A percentile compares a stretch with the other conserved stretches of the same genome.
phyloP scores from a whole-genome alignment of 192 early-diverging fungal genomes.

The Coemansia asiatica region DNA sequence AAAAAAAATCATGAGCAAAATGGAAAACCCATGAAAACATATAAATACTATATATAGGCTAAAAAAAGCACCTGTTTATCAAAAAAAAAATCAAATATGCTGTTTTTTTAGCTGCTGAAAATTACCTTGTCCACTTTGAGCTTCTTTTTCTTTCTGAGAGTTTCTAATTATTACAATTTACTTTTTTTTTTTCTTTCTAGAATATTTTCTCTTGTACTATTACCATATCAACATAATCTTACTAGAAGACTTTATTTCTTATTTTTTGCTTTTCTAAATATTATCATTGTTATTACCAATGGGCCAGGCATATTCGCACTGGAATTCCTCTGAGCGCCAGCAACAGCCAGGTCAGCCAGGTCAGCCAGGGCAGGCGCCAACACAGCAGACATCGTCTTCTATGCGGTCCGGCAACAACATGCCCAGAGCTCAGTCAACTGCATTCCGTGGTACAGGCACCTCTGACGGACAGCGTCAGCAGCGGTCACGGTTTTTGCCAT shows the following conservation, averaged over 20 bases:
- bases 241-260: too few species aligned
- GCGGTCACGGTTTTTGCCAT: conserved; percentile 27
- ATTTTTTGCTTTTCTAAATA: neutral
- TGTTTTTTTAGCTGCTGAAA: neutral
- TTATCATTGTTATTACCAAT: conserved; percentile 7
- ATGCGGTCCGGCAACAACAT: neutral
- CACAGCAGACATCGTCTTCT: neutral
- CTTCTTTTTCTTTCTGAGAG: neutral
- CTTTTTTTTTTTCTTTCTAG: conserved; percentile 1
- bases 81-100: neutral
- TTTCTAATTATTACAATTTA: neutral
- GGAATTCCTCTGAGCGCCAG: conserved; percentile 9
- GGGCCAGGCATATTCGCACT: conserved; percentile 40
- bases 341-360: neutral
- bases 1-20: too few species aligned
- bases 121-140: neutral
- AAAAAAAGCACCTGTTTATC: too few species aligned
- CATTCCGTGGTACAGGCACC: neutral
- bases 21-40: too few species aligned
- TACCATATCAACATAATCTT: too few species aligned
- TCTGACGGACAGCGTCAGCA: neutral
- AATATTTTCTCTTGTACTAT: neutral
- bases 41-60: too few species aligned
- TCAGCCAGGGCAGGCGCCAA: neutral
- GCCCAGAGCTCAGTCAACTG: neutral